Evolutionary conservation across 345 rosid species (phyloP).

Genomic region (Abelmoschus esculentus): DNA sequence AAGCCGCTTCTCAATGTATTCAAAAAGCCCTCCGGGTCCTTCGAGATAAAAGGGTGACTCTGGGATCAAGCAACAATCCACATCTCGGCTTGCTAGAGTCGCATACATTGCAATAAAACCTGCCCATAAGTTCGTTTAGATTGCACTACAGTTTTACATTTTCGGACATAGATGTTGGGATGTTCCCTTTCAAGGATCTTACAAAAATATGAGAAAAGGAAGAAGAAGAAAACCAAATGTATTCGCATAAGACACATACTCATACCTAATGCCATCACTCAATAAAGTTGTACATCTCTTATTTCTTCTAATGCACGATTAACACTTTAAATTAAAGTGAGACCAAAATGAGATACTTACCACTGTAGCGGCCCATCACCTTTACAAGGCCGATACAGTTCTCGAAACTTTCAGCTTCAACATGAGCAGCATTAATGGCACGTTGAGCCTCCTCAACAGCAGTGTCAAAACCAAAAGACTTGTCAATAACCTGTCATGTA

Average conservation of each 20-base stretch:
- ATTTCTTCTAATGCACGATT: neutral
- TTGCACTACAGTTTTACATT: neutral
- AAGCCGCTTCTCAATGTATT: conserved; percentile 51
- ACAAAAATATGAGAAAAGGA: neutral
- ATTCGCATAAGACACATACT: neutral
- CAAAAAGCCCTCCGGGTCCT: conserved; percentile 71
- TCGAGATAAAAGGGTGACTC: conserved; percentile 81
- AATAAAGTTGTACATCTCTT: too few relatives aligned
- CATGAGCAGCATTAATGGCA: conserved; percentile 81
- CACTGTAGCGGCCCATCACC: conserved; percentile 86
- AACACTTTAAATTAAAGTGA: neutral
- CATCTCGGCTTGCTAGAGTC: conserved; percentile 86
- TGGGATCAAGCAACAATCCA: conserved; percentile 86
- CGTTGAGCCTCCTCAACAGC: conserved; percentile 91
- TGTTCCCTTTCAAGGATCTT: neutral
- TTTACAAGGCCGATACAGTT: conserved; percentile 81
- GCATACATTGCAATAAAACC: conserved; percentile 90
- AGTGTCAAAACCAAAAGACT: conserved; percentile 87
- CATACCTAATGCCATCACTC: too few relatives aligned
- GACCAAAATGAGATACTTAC: conserved; percentile 31
- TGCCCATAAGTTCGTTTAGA: conserved; percentile 17
- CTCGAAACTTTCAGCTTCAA: conserved; percentile 71
- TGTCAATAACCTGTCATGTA: conserved; percentile 41
- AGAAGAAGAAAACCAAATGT: neutral
- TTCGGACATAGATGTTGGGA: neutral